phyloP scores from a whole-genome alignment of 2,329 filamentous ascomycete genomes.

The Trichoderma koningiopsis region DNA sequence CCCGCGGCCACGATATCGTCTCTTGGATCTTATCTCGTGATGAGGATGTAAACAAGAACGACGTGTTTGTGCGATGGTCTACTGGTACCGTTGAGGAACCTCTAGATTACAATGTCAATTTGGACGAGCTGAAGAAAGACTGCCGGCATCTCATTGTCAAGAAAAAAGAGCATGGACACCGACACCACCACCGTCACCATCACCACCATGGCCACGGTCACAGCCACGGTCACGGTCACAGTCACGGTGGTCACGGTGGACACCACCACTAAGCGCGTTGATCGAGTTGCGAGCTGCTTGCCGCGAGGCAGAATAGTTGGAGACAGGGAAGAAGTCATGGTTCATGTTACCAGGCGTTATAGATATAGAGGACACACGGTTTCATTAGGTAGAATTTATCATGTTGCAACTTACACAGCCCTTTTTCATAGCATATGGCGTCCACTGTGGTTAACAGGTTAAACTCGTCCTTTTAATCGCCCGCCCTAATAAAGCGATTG shows the following conservation, averaged over 20 bases:
- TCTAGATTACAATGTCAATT: slow-evolving; percentile 30
- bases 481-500: not conserved
- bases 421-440: not conserved
- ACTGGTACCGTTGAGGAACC: slow-evolving; percentile 31
- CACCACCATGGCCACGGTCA: not conserved
- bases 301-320: not conserved
- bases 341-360: not conserved
- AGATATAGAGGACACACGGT: not conserved
- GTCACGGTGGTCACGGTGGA: too few species aligned
- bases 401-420: not conserved
- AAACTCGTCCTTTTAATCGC: not conserved
- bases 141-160: slow-evolving; percentile 32
- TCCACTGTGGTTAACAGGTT: not conserved
- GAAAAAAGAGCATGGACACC: slow-evolving; percentile 23
- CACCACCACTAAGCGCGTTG: slow-evolving; percentile 27
- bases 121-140: slow-evolving; percentile 32
- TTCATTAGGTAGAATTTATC: not conserved
- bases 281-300: not conserved
- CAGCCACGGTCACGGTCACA: not conserved
- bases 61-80: slow-evolving; percentile 36
- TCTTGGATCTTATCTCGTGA: slow-evolving; percentile 33
- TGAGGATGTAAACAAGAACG: slow-evolving; percentile 29
- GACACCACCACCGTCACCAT: not conserved
- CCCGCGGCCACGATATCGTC: slow-evolving; percentile 30
- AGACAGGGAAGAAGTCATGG: not conserved